Evolutionary conservation across 2,329 filamentous ascomycete genomes (phyloP).

Genomic region (Paraconiothyrium sp.): DNA sequence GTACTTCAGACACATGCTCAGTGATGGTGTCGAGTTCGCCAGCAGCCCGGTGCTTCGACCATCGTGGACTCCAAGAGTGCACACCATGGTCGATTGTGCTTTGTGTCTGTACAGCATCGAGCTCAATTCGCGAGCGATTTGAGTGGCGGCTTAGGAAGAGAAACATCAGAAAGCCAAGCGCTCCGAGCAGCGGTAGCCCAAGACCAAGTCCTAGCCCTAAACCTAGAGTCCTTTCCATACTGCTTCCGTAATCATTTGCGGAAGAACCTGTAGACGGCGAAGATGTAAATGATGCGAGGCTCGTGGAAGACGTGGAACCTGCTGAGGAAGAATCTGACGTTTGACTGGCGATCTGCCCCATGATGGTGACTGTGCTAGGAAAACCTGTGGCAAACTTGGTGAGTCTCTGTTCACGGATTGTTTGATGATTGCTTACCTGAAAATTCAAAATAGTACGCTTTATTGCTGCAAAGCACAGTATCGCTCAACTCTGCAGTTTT

Average conservation of each 20-base stretch:
- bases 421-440: not conserved
- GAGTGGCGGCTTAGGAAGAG: not conserved
- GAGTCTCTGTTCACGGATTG: not conserved
- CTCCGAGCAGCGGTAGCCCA: slow-evolving; percentile 4
- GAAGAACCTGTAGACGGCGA: not conserved
- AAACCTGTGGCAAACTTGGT: not conserved
- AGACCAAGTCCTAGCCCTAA: slow-evolving; percentile 7
- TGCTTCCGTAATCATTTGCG: not conserved
- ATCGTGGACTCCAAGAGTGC: not conserved
- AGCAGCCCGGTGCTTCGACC: not conserved
- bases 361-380: slow-evolving; percentile 9
- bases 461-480: not conserved
- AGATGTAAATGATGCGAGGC: not conserved
- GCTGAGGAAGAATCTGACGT: not conserved
- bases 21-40: not conserved
- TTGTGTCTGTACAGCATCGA: not conserved
- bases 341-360: not conserved
- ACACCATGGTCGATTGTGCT: not conserved
- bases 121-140: not conserved
- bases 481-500: not conserved
- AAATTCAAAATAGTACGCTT: slow-evolving; percentile 10
- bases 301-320: not conserved
- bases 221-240: not conserved
- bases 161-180: not conserved
- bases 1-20: not conserved